A percentile compares a stretch with the other conserved stretches of the same genome.
Evolutionary conservation across 257 asterid genomes (phyloP).

Genomic region (Forsythia viridissima): DNA sequence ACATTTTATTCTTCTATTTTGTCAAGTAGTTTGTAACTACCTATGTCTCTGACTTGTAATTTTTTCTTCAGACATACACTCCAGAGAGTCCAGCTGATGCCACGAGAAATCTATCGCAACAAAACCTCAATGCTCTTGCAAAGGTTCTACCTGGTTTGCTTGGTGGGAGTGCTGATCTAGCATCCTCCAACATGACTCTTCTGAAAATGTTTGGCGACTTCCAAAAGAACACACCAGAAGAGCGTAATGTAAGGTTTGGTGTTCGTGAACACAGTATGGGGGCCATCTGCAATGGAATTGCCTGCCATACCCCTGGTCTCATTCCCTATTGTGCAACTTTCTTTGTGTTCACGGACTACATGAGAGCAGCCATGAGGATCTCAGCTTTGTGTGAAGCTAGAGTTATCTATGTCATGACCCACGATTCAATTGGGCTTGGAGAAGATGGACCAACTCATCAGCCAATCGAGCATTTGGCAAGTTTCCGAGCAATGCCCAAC

Average conservation of each 20-base stretch:
- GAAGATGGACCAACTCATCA: slow-evolving; percentile 91
- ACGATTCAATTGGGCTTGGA: slow-evolving; percentile 84
- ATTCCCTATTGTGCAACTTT: slow-evolving; percentile 85
- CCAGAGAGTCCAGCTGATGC: slow-evolving; percentile 77
- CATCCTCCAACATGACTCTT: slow-evolving; percentile 88
- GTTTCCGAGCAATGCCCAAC: slow-evolving; percentile 86
- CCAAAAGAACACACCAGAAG: slow-evolving; percentile 80
- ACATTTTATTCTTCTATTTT: not conserved
- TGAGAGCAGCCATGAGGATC: slow-evolving; percentile 74
- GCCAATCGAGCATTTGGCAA: slow-evolving; percentile 79
- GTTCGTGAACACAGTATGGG: slow-evolving; percentile 85
- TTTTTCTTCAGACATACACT: slow-evolving; percentile 60
- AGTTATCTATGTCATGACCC: slow-evolving; percentile 87
- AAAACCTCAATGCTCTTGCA: slow-evolving; percentile 72
- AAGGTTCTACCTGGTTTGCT: slow-evolving; percentile 81
- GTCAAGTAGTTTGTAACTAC: not conserved
- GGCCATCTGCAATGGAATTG: slow-evolving; percentile 74
- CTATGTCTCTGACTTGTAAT: slow-evolving; percentile 7
- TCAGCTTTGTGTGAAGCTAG: slow-evolving; percentile 68
- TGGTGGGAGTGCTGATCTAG: slow-evolving; percentile 93
- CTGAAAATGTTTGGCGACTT: slow-evolving; percentile 71
- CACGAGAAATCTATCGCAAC: slow-evolving; percentile 71
- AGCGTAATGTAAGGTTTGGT: slow-evolving; percentile 71
- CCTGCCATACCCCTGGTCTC: slow-evolving; percentile 69
- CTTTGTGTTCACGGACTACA: slow-evolving; percentile 83